Evolutionary conservation across 2,329 filamentous ascomycete genomes (phyloP), one percentile per base, ranked within the genome.

Genomic region (Botrytis paeoniae): DNA sequence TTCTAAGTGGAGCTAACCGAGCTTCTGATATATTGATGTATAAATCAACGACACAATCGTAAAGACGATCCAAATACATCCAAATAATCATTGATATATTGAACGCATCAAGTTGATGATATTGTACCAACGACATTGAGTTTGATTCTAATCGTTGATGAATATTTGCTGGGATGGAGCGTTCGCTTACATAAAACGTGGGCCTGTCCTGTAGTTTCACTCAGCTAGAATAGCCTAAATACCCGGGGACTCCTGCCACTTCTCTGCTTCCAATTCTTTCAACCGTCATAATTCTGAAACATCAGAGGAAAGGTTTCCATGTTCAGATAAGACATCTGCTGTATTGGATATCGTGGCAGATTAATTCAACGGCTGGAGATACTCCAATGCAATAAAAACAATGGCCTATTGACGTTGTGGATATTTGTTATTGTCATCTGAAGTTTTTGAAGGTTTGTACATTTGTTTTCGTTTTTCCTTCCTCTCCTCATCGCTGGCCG

Each of bases 261-360:
- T 54, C 35, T 25, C 3, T 51, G 22, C 43, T 45, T 66, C 22
- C 45, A 35, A 65, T 65, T 39, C 22, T 51, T 18, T 51, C 63
- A 37, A 35, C 18, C 29, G 35, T 45, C n/a, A 66, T 18, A 66
- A 51, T 32, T 66, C 45, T 69, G 48, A 69, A 59, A 69, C 37
- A 61, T 43, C 39, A 69, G 29, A 43, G 57, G 29, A 25, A 43
- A 43, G 37, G 25, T 41, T 54, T 57, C 9, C 20, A 32, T 32
- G 12, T 68, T 68, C 32, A 18, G 32, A 68, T 32, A 14, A 51
- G 64, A 54, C 45, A 68, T 64, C 20, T 18, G 20, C 45, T 48
- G 54, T 32, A 18, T 20, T 39, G 29, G 3, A 37, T 12, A 8
- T 39, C 35, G 22, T 22, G 14, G 22, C 32, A 54, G 48, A n/a